These are phyloP conservation scores for Gamsiella multidivaricata DNA, from an alignment of 192 early-diverging fungal genomes.

Conservation along the genomic window DNA sequence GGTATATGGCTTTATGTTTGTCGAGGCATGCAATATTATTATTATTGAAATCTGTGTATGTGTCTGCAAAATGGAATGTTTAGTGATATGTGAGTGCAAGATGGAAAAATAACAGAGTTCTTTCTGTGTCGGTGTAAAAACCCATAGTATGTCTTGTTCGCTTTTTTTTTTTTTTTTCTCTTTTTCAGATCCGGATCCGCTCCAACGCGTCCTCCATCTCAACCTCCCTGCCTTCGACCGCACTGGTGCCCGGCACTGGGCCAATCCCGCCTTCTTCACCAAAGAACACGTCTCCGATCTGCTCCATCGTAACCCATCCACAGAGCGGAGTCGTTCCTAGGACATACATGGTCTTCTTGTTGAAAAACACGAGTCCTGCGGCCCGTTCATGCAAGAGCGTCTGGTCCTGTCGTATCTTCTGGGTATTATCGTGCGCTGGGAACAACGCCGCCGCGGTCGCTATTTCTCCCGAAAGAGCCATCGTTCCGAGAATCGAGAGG, in stretches of 20 bases:
- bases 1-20: too few relatives aligned
- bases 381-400: slow-evolving; percentile 38
- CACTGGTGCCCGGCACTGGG: slow-evolving; percentile 43
- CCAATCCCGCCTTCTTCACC: slow-evolving; percentile 48
- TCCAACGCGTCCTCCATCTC: slow-evolving; percentile 54
- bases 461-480: slow-evolving; percentile 47
- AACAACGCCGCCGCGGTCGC: slow-evolving; percentile 45
- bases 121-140: too few relatives aligned
- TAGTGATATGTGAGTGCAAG: too few relatives aligned
- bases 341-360: slow-evolving; percentile 63
- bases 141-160: background rate
- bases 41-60: too few relatives aligned
- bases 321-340: slow-evolving; percentile 65
- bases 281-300: slow-evolving; percentile 57
- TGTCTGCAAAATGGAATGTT: too few relatives aligned
- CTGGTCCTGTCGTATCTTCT: slow-evolving; percentile 35
- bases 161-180: background rate
- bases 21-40: too few relatives aligned
- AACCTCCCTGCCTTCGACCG: slow-evolving; percentile 42
- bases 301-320: slow-evolving; percentile 62
- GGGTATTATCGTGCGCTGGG: slow-evolving; percentile 37
- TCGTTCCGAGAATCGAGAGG: slow-evolving; percentile 19
- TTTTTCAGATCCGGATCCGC: slow-evolving; percentile 29
- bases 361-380: slow-evolving; percentile 67
- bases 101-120: too few relatives aligned